Evolutionary conservation across 441 rosid genomes (phyloP).

Genomic region (Syzygium syzygioides): DNA sequence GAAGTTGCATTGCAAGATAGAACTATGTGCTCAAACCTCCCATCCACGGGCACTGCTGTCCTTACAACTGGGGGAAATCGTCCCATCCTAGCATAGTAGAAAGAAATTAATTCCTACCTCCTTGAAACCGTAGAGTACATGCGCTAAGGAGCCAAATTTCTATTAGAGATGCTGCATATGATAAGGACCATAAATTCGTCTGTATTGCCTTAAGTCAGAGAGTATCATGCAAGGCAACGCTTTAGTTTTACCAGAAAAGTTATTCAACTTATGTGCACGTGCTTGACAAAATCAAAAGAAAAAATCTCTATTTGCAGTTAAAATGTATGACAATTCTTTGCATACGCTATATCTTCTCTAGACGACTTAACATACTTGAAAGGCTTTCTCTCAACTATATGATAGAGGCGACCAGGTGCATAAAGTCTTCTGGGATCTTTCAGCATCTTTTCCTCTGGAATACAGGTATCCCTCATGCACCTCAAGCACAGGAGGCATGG

Average conservation of each 20-base stretch:
- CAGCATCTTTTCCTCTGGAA: conserved; percentile 72
- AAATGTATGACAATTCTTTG: not conserved
- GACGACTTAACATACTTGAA: conserved; percentile 41
- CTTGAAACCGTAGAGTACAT: not conserved
- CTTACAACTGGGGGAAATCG: conserved; percentile 84
- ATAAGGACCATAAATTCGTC: not conserved
- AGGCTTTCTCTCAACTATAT: conserved; percentile 81
- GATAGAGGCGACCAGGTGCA: conserved; percentile 97
- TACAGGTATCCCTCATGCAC: conserved; percentile 90
- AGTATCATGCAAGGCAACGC: not conserved
- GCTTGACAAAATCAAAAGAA: not conserved
- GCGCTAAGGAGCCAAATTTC: not conserved
- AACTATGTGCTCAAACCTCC: conserved; percentile 91
- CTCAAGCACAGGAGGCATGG: conserved; percentile 77
- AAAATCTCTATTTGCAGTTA: not conserved
- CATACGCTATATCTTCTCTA: not conserved
- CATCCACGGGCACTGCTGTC: conserved; percentile 93
- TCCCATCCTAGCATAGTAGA: conserved; percentile 50
- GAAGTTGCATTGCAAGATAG: conserved; percentile 92
- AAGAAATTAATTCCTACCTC: not conserved
- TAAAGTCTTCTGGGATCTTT: conserved; percentile 92
- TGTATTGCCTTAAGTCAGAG: not conserved
- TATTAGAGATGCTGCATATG: not conserved
- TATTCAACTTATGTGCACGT: not conserved
- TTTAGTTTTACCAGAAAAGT: not conserved